A percentile compares a stretch with the other conserved stretches of the same genome.
Evolutionary conservation across 495 filamentous ascomycete genomes (phyloP).

Genomic region (Barbatosphaeria neglecta): DNA sequence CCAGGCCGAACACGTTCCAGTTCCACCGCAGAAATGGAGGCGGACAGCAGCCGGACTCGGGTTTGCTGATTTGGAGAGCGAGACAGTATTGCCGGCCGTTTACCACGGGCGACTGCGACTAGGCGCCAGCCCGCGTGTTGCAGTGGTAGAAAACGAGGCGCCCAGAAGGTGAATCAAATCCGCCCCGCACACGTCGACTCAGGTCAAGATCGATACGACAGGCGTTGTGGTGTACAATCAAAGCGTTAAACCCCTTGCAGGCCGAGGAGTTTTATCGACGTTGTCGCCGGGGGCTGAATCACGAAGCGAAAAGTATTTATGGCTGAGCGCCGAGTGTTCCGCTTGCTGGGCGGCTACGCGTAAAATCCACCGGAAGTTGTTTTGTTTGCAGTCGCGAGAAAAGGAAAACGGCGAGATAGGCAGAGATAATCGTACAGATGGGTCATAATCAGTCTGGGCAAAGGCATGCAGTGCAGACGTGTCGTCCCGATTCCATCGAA

Average conservation of each 20-base stretch:
- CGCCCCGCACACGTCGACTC: not conserved
- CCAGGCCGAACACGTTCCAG: too few relatives aligned
- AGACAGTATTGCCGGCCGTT: too few relatives aligned
- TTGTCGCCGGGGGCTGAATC: not conserved
- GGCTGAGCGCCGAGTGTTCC: not conserved
- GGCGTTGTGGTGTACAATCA: not conserved
- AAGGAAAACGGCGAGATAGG: not conserved
- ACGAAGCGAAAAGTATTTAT: not conserved
- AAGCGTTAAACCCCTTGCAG: not conserved
- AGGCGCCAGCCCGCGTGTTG: too few relatives aligned
- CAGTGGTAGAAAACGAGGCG: too few relatives aligned
- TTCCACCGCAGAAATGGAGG: too few relatives aligned
- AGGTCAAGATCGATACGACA: not conserved
- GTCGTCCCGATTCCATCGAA: not conserved
- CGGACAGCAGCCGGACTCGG: too few relatives aligned
- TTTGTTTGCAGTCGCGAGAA: not conserved
- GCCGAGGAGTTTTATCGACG: not conserved
- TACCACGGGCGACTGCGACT: too few relatives aligned
- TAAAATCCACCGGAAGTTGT: not conserved
- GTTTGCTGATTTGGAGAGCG: too few relatives aligned
- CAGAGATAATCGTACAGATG: not conserved
- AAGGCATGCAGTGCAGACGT: not conserved
- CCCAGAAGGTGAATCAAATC: too few relatives aligned
- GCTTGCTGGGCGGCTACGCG: not conserved
- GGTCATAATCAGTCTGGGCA: not conserved